Evolutionary conservation across 306 rosid genomes (phyloP).

Genomic region (Prunus fruticosa): DNA sequence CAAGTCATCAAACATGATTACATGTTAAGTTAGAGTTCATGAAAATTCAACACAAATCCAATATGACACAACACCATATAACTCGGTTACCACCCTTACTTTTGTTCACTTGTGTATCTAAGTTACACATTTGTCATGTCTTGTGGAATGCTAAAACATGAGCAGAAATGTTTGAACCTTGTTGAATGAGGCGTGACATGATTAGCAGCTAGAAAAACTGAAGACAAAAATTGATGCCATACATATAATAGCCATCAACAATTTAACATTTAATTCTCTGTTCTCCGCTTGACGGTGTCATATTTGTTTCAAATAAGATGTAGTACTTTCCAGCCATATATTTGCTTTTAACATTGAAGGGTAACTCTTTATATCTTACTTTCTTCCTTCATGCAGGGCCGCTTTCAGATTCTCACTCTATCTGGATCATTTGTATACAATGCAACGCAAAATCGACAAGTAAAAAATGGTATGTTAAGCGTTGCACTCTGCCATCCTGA

Average conservation of each 20-base stretch:
- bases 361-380: not conserved
- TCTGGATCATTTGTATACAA: slow-evolving; percentile 35
- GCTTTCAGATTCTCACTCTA: slow-evolving; percentile 46
- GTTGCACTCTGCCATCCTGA: slow-evolving; percentile 35
- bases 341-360: not conserved
- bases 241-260: too few relatives aligned
- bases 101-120: too few relatives aligned
- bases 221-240: not conserved
- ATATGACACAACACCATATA: too few relatives aligned
- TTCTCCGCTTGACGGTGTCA: too few relatives aligned
- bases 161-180: not conserved
- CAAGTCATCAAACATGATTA: too few relatives aligned
- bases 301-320: too few relatives aligned
- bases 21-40: too few relatives aligned
- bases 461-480: slow-evolving; percentile 23
- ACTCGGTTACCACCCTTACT: too few relatives aligned
- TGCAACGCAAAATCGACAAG: not conserved
- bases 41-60: too few relatives aligned
- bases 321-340: not conserved
- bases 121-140: too few relatives aligned
- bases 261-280: too few relatives aligned
- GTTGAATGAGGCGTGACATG: not conserved
- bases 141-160: too few relatives aligned
- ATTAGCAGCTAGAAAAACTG: not conserved
- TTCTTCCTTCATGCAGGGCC: slow-evolving; percentile 38